Evolutionary conservation across 768 basidiomycete genomes (phyloP).

Genomic region (Mycena vulgaris): DNA sequence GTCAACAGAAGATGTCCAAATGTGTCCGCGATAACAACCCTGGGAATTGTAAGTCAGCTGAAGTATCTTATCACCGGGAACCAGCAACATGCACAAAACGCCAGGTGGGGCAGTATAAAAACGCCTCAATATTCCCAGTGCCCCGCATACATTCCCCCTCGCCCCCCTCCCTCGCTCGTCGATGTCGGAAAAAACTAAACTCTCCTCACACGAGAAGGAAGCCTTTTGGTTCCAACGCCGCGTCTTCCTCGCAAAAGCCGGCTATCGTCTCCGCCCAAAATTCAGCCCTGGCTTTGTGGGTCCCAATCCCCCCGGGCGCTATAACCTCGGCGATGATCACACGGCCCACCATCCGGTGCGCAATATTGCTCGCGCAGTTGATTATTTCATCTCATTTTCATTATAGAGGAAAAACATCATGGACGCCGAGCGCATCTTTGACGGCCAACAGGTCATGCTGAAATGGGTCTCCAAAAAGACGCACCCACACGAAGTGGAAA

Average conservation of each 20-base stretch:
- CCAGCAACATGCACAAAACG: constrained; percentile 24
- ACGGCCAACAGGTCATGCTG: constrained; percentile 34
- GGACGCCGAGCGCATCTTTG: constrained; percentile 34
- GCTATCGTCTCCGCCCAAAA: constrained; percentile 34
- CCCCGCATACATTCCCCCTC: neutral
- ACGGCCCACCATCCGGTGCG: constrained; percentile 36
- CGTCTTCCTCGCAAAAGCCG: constrained; percentile 34
- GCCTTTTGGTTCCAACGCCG: constrained; percentile 37
- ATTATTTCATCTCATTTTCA: constrained; percentile 8
- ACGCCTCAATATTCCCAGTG: constrained; percentile 15
- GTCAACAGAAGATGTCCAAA: neutral
- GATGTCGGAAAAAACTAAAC: constrained; percentile 26
- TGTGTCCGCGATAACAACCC: neutral
- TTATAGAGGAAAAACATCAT: constrained; percentile 33
- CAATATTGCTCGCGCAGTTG: neutral
- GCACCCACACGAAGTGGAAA: constrained; percentile 43
- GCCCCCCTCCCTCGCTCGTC: neutral
- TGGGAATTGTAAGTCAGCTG: constrained; percentile 2
- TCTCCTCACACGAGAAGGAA: constrained; percentile 17
- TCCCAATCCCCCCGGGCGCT: constrained; percentile 18
- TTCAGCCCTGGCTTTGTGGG: constrained; percentile 31
- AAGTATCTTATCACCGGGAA: neutral
- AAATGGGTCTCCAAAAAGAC: constrained; percentile 31
- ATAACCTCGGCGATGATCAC: constrained; percentile 32
- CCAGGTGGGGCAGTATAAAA: constrained; percentile 25